Conservation (phyloP, 495 filamentous ascomycete species). For the Tuber umbilicatum region DNA sequence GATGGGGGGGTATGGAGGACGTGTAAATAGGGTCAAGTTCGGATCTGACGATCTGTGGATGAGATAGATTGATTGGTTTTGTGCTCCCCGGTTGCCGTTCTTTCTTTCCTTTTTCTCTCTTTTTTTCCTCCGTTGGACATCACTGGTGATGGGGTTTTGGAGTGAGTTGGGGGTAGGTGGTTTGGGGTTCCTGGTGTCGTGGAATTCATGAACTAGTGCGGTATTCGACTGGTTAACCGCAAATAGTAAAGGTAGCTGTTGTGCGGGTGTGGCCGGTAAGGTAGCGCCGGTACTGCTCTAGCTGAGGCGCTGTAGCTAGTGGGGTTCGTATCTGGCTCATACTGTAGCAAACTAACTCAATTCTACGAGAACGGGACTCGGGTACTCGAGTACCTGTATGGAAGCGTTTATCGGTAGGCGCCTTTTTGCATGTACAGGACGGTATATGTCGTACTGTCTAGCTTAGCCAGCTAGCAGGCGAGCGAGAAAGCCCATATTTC, state of each 20-base stretch:
- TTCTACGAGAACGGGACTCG: background rate
- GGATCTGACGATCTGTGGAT: background rate
- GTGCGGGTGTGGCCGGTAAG: background rate
- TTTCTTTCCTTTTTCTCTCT: background rate
- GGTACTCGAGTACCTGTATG: background rate
- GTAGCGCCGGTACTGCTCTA: background rate
- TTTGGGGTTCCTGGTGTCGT: background rate
- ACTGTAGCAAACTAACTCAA: background rate
- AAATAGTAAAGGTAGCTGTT: background rate
- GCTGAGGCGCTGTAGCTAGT: background rate
- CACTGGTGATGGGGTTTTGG: background rate
- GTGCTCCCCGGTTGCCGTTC: background rate
- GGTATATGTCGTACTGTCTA: background rate
- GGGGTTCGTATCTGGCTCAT: background rate
- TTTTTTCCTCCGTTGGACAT: background rate
- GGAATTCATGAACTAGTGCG: background rate
- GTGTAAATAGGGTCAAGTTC: background rate
- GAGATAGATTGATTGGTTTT: background rate
- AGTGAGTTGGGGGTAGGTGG: background rate
- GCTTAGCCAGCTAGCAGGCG: background rate
- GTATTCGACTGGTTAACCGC: background rate
- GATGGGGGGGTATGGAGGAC: background rate
- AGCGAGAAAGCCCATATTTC: background rate
- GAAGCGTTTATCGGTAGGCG: background rate
- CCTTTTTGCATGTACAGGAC: background rate